Evolutionary conservation across 257 asterid genomes (phyloP).

Genomic region (Asclepias syriaca): DNA sequence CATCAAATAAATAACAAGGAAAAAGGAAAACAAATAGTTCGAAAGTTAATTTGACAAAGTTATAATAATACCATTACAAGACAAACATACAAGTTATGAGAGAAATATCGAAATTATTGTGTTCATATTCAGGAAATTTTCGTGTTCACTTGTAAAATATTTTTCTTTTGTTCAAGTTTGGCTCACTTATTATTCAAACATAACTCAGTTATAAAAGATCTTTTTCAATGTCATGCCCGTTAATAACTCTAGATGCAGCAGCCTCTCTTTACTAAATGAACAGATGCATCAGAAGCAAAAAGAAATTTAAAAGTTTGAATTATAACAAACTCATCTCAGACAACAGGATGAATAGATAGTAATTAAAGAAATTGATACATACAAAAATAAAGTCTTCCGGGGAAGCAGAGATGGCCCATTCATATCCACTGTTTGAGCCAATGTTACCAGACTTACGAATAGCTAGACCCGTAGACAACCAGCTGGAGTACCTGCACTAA

Average conservation of each 20-base stretch:
- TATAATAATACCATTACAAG: neutral
- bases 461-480: slow-evolving; percentile 80
- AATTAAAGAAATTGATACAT: slow-evolving; percentile 29
- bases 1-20: neutral
- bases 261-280: neutral
- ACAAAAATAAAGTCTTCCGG: slow-evolving; percentile 80
- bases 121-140: neutral
- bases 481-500: slow-evolving; percentile 62
- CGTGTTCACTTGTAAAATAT: neutral
- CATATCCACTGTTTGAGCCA: slow-evolving; percentile 53
- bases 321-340: slow-evolving; percentile 12
- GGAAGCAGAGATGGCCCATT: slow-evolving; percentile 85
- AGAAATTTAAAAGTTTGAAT: neutral
- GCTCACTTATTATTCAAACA: neutral
- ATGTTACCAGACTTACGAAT: slow-evolving; percentile 64
- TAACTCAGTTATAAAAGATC: neutral
- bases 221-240: neutral
- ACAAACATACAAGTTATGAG: neutral
- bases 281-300: neutral
- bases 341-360: slow-evolving; percentile 5
- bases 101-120: neutral
- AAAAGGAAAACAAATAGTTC: neutral
- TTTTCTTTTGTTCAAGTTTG: neutral
- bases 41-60: neutral
- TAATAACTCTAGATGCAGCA: neutral